Conservation (phyloP, 106 monocot species). For the Triglochin maritima region DNA sequence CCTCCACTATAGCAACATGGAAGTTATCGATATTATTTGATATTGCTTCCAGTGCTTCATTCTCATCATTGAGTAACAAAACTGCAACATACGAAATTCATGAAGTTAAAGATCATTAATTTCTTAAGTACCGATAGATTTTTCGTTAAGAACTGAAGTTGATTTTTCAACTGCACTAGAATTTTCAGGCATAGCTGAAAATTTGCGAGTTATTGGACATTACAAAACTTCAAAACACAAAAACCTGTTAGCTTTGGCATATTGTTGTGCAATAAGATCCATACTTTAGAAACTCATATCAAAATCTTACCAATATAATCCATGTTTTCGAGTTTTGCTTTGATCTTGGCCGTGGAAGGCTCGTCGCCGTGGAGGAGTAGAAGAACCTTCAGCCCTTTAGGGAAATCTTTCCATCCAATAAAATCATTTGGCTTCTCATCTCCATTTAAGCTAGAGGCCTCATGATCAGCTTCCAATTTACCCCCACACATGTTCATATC, state of each 20-base stretch:
- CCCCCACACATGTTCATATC: too few species aligned
- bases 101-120: background rate
- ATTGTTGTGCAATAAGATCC: too few species aligned
- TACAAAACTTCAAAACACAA: too few species aligned
- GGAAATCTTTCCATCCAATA: conserved; percentile 39
- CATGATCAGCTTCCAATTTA: too few species aligned
- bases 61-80: conserved; percentile 28
- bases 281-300: too few species aligned
- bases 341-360: conserved; percentile 28
- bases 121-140: background rate
- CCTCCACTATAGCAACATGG: conserved; percentile 85
- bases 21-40: conserved; percentile 34
- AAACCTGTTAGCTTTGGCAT: too few species aligned
- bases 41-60: conserved; percentile 53
- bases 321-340: conserved; percentile 42
- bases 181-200: too few species aligned
- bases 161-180: too few species aligned
- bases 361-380: conserved; percentile 33
- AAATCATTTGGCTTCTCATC: too few species aligned
- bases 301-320: conserved; percentile 37
- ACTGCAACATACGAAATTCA: conserved; percentile 26
- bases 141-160: too few species aligned
- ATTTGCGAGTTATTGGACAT: too few species aligned
- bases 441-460: too few species aligned
- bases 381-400: conserved; percentile 45